Evolutionary conservation across 306 rosid species (phyloP).

Genomic region (Phaseolus lunatus): DNA sequence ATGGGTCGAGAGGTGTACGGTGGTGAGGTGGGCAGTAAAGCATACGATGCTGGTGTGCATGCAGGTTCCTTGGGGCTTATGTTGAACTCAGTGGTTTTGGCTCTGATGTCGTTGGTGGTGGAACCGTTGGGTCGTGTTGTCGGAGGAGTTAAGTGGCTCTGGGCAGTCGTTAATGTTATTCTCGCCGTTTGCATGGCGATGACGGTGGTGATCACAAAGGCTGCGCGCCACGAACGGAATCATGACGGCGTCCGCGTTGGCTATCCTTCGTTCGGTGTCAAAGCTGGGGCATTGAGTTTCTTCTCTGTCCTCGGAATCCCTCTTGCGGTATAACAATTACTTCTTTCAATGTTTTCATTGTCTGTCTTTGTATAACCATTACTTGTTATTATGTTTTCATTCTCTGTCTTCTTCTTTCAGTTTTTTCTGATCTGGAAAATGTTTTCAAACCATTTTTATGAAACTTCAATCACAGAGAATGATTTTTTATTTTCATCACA

Average conservation of each 20-base stretch:
- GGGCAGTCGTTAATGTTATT: constrained; percentile 75
- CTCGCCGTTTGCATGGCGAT: constrained; percentile 54
- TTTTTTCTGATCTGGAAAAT: background rate
- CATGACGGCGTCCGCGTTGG: background rate
- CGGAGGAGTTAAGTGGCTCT: constrained; percentile 69
- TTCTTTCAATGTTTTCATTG: too few relatives aligned
- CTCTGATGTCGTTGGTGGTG: constrained; percentile 52
- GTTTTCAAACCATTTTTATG: background rate
- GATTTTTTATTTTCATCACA: too few relatives aligned
- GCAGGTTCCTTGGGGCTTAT: constrained; percentile 64
- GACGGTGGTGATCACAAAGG: constrained; percentile 61
- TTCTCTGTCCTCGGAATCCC: constrained; percentile 72
- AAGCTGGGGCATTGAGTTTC: constrained; percentile 58
- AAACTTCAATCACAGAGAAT: too few relatives aligned
- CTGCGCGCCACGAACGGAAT: constrained; percentile 47
- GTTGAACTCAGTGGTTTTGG: constrained; percentile 76
- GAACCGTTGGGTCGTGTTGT: constrained; percentile 55
- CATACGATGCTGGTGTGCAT: constrained; percentile 63
- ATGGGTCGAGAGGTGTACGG: constrained; percentile 88
- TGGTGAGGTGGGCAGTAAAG: constrained; percentile 44
- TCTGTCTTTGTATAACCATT: constrained; percentile 40
- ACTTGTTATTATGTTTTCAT: too few relatives aligned
- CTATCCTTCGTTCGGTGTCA: constrained; percentile 4
- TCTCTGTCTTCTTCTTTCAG: too few relatives aligned
- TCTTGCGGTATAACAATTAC: constrained; percentile 54